Evolutionary conservation across 805 yeast species (phyloP), one percentile per base, ranked within the genome.

Genomic region (Wickerhamomyces bovis): DNA sequence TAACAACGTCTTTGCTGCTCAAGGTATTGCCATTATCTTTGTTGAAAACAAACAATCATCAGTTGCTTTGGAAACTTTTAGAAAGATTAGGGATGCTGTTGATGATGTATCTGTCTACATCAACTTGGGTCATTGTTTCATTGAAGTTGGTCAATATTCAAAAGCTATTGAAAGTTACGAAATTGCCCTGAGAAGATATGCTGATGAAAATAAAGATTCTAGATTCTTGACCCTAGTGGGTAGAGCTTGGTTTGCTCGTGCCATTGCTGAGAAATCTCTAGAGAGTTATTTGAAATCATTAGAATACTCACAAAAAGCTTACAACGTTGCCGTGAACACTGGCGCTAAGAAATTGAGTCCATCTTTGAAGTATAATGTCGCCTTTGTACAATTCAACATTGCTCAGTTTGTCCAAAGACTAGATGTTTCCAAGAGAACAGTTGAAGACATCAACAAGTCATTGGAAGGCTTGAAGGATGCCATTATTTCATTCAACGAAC

Each of bases 1-100:
- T 2, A 73, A 76, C 54, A 88, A 92, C 62, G 92, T 90, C 1
- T 94, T 83, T 69, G 99, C 99, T 6, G 98, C 99, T 1, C 99
- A 94, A 66, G 99, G 99, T 46, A 75, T 94, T 51, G 98, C 97
- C 1, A 89, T 94, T 46, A 80, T 89, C 5, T 85, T 89, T 64
- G 95, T 95, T 11, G 97, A 92, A 58, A 83, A 82, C 58, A 82
- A 83, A 54, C 82, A 86, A 55, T 68, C 79, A 30, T 81, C 79
- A 22, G 73, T 82, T 50, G 96, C 98, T 0, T 72, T 90, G 58
- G 95, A 88, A 54, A 83, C 90, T 40, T 81, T 94, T 59, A 78
- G 95, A 64, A 89, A 90, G 56, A 81, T 90, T 45, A 78, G 97
- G 60, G 99, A 94, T 58, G 84, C 97, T 6, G 71, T 90, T 53